A percentile compares a stretch with the other conserved stretches of the same genome.
These are phyloP conservation scores for Stellera chamaejasme DNA, from an alignment of 345 rosid species.

Conservation along the genomic window DNA sequence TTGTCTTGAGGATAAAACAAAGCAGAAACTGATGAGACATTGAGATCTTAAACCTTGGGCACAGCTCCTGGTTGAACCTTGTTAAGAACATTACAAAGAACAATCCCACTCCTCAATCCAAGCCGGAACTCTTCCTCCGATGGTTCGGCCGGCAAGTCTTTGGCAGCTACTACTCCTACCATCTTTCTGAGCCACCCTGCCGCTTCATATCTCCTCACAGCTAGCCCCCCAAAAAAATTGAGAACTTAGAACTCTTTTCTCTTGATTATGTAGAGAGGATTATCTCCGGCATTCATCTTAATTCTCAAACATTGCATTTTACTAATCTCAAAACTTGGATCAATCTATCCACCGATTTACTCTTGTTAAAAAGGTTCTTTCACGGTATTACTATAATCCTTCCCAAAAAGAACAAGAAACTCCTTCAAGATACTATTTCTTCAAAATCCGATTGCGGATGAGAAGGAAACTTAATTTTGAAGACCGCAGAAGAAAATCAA, in stretches of 20 bases:
- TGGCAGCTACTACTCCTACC: constrained; percentile 75
- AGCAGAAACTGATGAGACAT: neutral
- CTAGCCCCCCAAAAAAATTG: constrained; percentile 19
- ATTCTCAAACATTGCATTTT: too few species aligned
- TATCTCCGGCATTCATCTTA: too few species aligned
- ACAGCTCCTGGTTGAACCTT: constrained; percentile 79
- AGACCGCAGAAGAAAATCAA: too few species aligned
- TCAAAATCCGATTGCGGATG: too few species aligned
- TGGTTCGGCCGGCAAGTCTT: constrained; percentile 86
- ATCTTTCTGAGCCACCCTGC: constrained; percentile 80
- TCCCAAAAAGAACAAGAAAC: too few species aligned
- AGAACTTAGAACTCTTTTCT: neutral
- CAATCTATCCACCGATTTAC: too few species aligned
- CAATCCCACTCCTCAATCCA: constrained; percentile 81
- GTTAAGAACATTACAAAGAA: constrained; percentile 74
- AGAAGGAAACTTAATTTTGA: too few species aligned
- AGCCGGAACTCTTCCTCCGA: constrained; percentile 77
- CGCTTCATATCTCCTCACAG: constrained; percentile 66
- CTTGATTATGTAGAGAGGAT: too few species aligned
- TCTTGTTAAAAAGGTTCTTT: too few species aligned
- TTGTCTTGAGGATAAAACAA: neutral
- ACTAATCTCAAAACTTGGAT: too few species aligned
- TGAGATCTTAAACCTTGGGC: constrained; percentile 39
- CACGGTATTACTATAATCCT: too few species aligned
- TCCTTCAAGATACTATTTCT: too few species aligned